A percentile compares a stretch with the other conserved stretches of the same genome.
phyloP scores from a whole-genome alignment of 1,139 yeast species.

The Debaryomycetaceae sp. region DNA sequence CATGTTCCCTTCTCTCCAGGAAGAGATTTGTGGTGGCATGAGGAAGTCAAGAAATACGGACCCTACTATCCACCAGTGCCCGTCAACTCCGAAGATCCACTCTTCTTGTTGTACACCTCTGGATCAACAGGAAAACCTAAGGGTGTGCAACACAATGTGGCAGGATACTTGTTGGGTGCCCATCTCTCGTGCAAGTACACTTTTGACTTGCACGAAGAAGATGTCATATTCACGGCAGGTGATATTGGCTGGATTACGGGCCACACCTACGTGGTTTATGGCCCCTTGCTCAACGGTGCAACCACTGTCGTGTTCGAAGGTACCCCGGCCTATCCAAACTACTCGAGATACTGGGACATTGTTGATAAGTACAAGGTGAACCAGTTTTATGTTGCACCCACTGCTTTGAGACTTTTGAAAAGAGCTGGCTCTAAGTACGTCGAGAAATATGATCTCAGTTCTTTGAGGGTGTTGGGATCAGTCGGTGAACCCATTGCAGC shows the following conservation, averaged over 20 bases:
- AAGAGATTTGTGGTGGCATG: conserved; percentile 83
- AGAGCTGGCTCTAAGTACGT: conserved; percentile 74
- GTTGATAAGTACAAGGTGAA: conserved; percentile 74
- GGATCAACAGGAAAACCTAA: conserved; percentile 72
- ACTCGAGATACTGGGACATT: conserved; percentile 80
- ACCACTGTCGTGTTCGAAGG: conserved; percentile 83
- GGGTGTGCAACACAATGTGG: conserved; percentile 72
- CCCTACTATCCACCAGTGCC: conserved; percentile 61
- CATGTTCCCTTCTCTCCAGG: conserved; percentile 59
- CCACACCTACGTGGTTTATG: conserved; percentile 79
- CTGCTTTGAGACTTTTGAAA: conserved; percentile 78
- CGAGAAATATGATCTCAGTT: conserved; percentile 59
- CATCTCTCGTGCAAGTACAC: conserved; percentile 66
- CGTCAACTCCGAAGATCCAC: conserved; percentile 58
- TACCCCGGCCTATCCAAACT: conserved; percentile 80
- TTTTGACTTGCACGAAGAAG: conserved; percentile 73
- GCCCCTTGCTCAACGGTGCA: conserved; percentile 75
- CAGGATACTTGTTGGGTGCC: conserved; percentile 76
- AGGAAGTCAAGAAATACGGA: conserved; percentile 65
- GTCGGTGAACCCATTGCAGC: conserved; percentile 94
- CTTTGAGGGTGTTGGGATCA: conserved; percentile 73
- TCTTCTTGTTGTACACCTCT: conserved; percentile 62
- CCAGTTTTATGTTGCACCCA: conserved; percentile 87
- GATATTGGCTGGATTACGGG: conserved; percentile 92
- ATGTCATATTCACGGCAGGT: conserved; percentile 77